Evolutionary conservation across 176 grass and related monocot genomes (phyloP), one percentile per base, ranked within the genome.

Genomic region (Oryza brachyantha): DNA sequence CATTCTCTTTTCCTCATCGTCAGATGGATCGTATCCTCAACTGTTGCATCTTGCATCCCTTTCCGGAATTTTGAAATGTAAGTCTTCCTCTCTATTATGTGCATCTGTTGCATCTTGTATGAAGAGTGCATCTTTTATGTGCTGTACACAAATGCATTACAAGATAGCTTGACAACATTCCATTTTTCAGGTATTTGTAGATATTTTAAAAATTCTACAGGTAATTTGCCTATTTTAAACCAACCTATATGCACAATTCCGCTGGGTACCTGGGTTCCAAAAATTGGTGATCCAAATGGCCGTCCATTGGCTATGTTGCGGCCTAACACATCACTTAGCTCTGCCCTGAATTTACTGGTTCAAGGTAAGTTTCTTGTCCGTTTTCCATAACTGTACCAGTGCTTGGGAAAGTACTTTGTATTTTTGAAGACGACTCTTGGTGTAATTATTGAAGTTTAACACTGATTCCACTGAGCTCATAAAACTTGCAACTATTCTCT

Each of bases 51-150:
- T 99, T 72, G 92, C 92, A 61, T 99, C 96, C 31, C 96, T 99
- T 84, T 99, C 96, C 19, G 92, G 92, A 84, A 91, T 99, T 80
- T 84, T 99, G 77, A 99, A 91, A 91, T 99, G 96, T 99, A 86
- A 85, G 90, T 66, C 42, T 74, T 28, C 9, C n/a, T 76, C 1
- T 75, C 11, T 71, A 40, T 66, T n/a, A n/a, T n/a, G n/a, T n/a
- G n/a, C n/a, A n/a, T n/a, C n/a, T n/a, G n/a, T n/a, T n/a, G n/a
- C n/a, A n/a, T n/a, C n/a, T 59, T 82, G 59, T 63, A 16, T 58
- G 43, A 55, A 26, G 2, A 21, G 13, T 48, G 11, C 2, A 64
- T 29, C 43, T 59, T 14, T 13, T 73, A 7, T 79, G 41, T 70
- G 9, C n/a, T 64, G 65, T 31, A 22, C 59, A 34, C 8, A 61